Evolutionary conservation across 164 flowering plant genomes (phyloP), one percentile per base, ranked within the genome.

Genomic region (Stephania japonica): DNA sequence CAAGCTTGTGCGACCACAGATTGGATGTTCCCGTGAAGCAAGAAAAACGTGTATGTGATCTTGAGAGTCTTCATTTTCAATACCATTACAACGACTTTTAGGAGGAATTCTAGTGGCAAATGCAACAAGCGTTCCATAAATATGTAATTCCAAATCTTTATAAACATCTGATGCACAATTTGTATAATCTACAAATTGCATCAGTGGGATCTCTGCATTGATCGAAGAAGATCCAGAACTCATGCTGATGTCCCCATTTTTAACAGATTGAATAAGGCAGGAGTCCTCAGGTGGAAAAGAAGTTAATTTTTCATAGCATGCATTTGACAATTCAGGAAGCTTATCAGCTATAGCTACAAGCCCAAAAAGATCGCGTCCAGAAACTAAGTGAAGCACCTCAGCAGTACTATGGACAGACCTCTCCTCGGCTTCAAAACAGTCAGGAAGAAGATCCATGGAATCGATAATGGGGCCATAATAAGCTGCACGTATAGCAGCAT

Each of bases 371-470:
- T 91, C 87, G 25, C 97, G 92, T 43, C 97, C 98, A 3, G 94
- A 92, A 78, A 94, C 98, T 82, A 94, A 84, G 82, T 94, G 98
- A 77, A 94, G 83, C 43, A 94, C 91, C 85, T 94, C 97, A 42
- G 90, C 80, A 68, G 91, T 92, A 61, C 79, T 87, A 83, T 44
- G 70, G n/a, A 71, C 77, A 69, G 97, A 94, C 80, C 98, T 84
- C 78, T 89, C 98, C 84, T 94, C 98, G 18, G 98, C 98, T 86
- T 94, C 98, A 82, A 94, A 94, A 69, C 92, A 72, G 65, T 91
- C 91, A 72, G 98, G 98, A 80, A 94, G 97, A 80, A 86, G 82
- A 75, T 92, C 92, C 88, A 87, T 67, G 16, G 93, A 89, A 61
- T 87, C 92, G 71, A 92, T 83, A 19, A 63, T 70, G 42, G 98